phyloP scores from a whole-genome alignment of 2,329 filamentous ascomycete genomes.

The Trichophyton mentagrophytes region DNA sequence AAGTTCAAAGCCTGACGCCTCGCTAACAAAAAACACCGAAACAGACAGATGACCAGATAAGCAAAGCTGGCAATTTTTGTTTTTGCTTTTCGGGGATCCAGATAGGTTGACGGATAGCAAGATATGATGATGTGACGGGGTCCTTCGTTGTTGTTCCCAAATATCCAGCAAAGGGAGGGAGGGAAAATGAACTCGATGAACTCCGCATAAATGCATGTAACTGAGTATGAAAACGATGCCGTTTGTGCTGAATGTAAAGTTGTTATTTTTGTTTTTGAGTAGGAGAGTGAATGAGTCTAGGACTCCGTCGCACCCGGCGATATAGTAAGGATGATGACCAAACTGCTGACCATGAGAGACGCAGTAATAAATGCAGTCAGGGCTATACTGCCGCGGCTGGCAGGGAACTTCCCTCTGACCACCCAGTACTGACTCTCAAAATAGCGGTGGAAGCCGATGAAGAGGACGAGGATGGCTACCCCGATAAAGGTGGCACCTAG shows the following conservation, averaged over 20 bases:
- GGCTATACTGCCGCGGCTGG: conserved; percentile 48
- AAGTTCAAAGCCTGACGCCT: not conserved
- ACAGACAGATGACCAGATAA: not conserved
- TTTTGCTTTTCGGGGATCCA: not conserved
- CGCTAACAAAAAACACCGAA: not conserved
- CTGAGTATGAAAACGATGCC: not conserved
- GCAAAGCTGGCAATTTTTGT: not conserved
- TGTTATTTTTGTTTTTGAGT: too few relatives aligned
- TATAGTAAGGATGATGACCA: conserved; percentile 48
- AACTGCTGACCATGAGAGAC: conserved; percentile 44
- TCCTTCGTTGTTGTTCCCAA: not conserved
- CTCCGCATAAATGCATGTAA: not conserved
- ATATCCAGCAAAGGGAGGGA: not conserved
- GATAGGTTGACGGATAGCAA: not conserved
- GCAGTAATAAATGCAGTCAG: conserved; percentile 45
- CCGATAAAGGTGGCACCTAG: conserved; percentile 53
- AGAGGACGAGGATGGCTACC: conserved; percentile 47
- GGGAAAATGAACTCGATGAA: not conserved
- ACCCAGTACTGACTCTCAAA: conserved; percentile 57
- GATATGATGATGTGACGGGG: not conserved
- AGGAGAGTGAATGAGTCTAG: not conserved
- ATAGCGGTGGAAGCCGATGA: conserved; percentile 52
- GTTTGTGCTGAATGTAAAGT: not conserved
- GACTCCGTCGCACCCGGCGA: conserved; percentile 27
- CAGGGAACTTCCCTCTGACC: conserved; percentile 53